Conservation (phyloP, 139 green algal genomes). For the Dunaliella sp. region DNA sequence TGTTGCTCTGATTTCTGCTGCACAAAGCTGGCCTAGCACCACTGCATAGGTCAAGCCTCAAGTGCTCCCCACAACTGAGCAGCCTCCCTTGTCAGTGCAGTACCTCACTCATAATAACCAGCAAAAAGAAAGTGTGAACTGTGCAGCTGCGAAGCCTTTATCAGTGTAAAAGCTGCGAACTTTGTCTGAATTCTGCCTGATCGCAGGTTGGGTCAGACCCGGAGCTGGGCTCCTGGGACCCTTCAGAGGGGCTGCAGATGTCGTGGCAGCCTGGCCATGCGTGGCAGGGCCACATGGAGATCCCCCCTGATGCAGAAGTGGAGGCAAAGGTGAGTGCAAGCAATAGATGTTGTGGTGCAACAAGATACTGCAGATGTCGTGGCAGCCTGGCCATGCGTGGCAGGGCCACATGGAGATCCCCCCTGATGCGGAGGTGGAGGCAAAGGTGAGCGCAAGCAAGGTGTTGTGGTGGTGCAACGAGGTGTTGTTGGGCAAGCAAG, state of each 20-base stretch:
- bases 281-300: constrained; percentile 7
- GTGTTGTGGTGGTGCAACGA: not conserved
- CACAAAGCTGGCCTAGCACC: too few relatives aligned
- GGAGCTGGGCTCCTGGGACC: constrained; percentile 6
- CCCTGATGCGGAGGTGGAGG: not conserved
- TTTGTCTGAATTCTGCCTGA: too few relatives aligned
- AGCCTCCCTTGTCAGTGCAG: too few relatives aligned
- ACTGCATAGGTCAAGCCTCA: too few relatives aligned
- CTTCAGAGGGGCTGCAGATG: not conserved
- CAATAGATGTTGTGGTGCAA: too few relatives aligned
- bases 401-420: not conserved
- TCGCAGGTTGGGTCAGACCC: not conserved
- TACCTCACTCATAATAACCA: too few relatives aligned
- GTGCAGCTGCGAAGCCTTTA: too few relatives aligned
- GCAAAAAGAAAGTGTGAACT: too few relatives aligned
- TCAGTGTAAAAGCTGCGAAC: too few relatives aligned
- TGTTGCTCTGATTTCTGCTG: too few relatives aligned
- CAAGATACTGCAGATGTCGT: too few relatives aligned
- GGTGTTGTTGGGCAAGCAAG: not conserved
- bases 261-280: constrained; percentile 6
- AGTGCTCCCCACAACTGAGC: too few relatives aligned
- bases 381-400: not conserved
- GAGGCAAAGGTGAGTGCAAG: constrained; percentile 11
- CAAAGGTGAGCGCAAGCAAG: not conserved
- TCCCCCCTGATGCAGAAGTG: not conserved